Conservation (phyloP, 257 asterid genomes). For the Solanum commersonii region DNA sequence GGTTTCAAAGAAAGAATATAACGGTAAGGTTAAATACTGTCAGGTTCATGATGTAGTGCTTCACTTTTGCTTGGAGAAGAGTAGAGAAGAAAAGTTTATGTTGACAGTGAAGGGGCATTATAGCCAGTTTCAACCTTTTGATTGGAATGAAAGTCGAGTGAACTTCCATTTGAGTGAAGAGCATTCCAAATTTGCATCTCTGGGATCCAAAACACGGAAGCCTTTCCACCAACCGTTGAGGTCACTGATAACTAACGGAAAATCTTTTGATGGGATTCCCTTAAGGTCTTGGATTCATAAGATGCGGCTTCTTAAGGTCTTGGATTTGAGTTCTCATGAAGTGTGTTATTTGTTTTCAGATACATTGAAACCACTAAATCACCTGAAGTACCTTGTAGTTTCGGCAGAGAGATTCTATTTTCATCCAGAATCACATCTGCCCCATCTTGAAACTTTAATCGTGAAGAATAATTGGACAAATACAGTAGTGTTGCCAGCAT, state of each 20-base stretch:
- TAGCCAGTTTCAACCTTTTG: background rate
- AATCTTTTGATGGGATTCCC: no score
- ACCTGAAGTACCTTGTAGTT: background rate
- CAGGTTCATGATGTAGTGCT: background rate
- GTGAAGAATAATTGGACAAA: background rate
- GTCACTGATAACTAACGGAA: background rate
- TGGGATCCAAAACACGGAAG: background rate
- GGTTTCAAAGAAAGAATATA: background rate
- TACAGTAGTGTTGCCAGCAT: background rate
- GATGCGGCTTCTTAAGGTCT: background rate
- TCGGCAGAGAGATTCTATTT: accelerated
- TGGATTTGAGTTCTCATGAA: background rate
- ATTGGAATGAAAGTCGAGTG: background rate
- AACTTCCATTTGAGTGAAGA: background rate
- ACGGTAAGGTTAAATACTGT: background rate
- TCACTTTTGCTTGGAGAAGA: background rate
- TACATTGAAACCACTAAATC: background rate
- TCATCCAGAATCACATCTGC: background rate
- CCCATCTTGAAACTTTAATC: background rate
- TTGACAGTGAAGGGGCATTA: background rate
- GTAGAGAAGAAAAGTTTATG: background rate
- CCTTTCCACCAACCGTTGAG: background rate
- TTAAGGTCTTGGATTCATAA: background rate
- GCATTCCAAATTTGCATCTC: background rate
- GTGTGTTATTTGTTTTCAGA: background rate